phyloP scores from a whole-genome alignment of 169 alveolate genomes.

The Neospora caninum region DNA sequence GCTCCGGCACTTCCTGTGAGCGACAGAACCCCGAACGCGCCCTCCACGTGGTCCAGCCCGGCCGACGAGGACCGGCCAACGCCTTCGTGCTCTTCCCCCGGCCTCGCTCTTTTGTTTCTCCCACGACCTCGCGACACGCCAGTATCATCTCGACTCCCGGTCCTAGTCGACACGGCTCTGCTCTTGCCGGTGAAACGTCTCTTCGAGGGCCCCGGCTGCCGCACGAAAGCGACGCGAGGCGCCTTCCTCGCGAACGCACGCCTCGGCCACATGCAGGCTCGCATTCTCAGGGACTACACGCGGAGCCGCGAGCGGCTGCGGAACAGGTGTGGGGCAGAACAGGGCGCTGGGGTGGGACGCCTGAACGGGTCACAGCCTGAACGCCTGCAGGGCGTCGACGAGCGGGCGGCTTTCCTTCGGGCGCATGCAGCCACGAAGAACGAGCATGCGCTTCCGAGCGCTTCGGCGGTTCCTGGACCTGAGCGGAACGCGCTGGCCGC shows the following conservation, averaged over 20 bases:
- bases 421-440: too few species aligned
- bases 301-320: not conserved
- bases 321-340: too few species aligned
- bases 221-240: not conserved
- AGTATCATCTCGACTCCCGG: not conserved
- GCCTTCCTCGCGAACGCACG: not conserved
- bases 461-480: too few species aligned
- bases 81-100: not conserved
- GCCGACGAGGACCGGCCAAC: too few species aligned
- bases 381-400: too few species aligned
- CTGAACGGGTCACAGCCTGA: too few species aligned
- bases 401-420: too few species aligned
- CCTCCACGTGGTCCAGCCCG: too few species aligned
- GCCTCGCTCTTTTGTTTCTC: not conserved
- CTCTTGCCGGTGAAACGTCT: not conserved
- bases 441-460: too few species aligned
- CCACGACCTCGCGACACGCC: not conserved
- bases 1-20: not conserved
- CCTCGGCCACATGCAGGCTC: not conserved
- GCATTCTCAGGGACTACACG: conserved; percentile 8
- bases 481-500: too few species aligned
- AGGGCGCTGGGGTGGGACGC: too few species aligned
- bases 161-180: not conserved
- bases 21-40: not conserved
- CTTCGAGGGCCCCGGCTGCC: not conserved